Base-by-base conservation (phyloP, 2,329 filamentous ascomycete genomes). In the Paraphaeosphaeria minitans region DNA sequence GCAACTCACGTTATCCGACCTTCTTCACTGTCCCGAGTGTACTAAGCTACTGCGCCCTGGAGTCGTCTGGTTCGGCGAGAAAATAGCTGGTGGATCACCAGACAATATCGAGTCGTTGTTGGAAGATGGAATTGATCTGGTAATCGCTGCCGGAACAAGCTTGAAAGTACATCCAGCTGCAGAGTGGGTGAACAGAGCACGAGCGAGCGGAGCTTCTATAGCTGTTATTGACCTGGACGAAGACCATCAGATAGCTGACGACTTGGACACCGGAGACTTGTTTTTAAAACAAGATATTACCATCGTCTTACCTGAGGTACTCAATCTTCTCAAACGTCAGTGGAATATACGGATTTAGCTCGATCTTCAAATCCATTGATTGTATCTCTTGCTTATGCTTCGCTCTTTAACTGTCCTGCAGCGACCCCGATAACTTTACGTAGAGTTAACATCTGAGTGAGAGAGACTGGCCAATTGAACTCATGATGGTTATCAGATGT, bases 31-130 rank as follows among this genome's bases (percentile, higher is more conserved):
- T 22, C 55, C 62, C 16, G 31, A 53, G 42, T 64, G 59, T 51
- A 27, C 39, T 29, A 47, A 46, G n/a, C 31, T 64, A 19, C 35
- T 64, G 21, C 59, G 59, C 35, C 57, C 59, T 46, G 56, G 59
- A 33, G 58, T 64, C n/a, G 59, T 64, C n/a, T 62, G 59, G 59
- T 64, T 62, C 42, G 55, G 62, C 29, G 62, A 64, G 53, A 56
- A 41, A 16, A 55, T 62, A 24, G 49, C 55, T 50, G 57, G 55
- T 51, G 53, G 46, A 4, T 57, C 59, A 35, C 53, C 55, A 29
- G 62, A 64, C 13, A 60, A 16, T 7, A 55, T 64, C 27, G 48
- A 57, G 29, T 64, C 51, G 54, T 51, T 62, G 3, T 29, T 27
- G 21, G 49, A 55, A 54, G 59, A 42, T 37, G 6, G 12, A 4